Evolutionary conservation across 805 yeast species (phyloP).

Genomic region (Yarrowia sp.): DNA sequence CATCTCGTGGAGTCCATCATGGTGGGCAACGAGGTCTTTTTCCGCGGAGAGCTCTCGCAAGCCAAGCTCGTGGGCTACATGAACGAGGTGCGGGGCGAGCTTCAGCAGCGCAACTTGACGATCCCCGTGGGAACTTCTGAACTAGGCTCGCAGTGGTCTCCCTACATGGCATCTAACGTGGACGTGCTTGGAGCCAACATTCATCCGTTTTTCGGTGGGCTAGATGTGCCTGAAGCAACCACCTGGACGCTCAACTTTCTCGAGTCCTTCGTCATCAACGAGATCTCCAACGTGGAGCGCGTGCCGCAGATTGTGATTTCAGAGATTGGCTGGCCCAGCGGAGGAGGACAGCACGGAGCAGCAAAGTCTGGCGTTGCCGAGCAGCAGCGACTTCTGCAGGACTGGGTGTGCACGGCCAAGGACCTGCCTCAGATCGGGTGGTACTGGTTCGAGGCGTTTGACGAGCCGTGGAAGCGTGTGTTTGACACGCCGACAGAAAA

Average conservation of each 20-base stretch:
- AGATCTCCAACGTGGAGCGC: conserved; percentile 2
- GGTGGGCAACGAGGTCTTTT: conserved; percentile 64
- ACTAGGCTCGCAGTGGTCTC: conserved; percentile 48
- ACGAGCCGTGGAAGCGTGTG: conserved; percentile 65
- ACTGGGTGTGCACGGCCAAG: conserved; percentile 52
- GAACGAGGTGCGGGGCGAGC: conserved; percentile 43
- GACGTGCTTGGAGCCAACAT: conserved; percentile 63
- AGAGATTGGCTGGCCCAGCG: conserved; percentile 73
- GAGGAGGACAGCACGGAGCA: conserved; percentile 50
- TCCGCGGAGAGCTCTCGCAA: conserved; percentile 49
- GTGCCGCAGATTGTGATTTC: conserved; percentile 46
- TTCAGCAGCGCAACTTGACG: conserved; percentile 40
- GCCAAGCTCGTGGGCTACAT: conserved; percentile 46
- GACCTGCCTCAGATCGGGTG: conserved; percentile 44
- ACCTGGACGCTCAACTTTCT: conserved; percentile 54
- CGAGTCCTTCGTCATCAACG: conserved; percentile 42
- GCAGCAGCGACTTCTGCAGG: conserved; percentile 49
- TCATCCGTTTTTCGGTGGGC: conserved; percentile 69
- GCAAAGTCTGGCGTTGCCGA: conserved; percentile 50
- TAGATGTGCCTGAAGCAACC: conserved; percentile 46
- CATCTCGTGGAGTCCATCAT: conserved; percentile 51
- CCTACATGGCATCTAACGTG: conserved; percentile 44
- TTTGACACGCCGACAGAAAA: conserved; percentile 48
- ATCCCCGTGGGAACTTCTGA: conserved; percentile 65
- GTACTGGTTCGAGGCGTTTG: conserved; percentile 68